Conservation (phyloP, 768 basidiomycete genomes). For the Podaxis pistillaris region DNA sequence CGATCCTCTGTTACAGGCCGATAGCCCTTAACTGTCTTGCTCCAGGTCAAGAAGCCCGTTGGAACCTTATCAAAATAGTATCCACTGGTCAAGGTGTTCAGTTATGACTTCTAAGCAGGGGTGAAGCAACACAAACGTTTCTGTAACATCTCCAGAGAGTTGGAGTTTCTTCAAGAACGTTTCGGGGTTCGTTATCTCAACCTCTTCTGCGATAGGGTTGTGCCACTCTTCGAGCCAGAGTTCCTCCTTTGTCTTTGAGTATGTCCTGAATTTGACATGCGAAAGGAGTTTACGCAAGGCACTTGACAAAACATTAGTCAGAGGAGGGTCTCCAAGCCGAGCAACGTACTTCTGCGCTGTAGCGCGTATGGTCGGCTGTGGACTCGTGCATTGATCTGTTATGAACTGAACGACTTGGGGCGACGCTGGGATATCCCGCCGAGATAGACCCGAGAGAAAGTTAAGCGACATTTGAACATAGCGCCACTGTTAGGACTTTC, state of each 20-base stretch:
- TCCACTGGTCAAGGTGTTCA: slow-evolving; percentile 27
- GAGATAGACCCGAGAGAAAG: slow-evolving; percentile 59
- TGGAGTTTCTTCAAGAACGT: slow-evolving; percentile 49
- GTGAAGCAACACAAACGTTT: slow-evolving; percentile 30
- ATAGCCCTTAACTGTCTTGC: slow-evolving; percentile 62
- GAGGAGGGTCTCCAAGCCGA: background rate
- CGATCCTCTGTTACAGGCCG: slow-evolving; percentile 33
- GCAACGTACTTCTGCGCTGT: slow-evolving; percentile 57
- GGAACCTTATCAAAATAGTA: slow-evolving; percentile 70
- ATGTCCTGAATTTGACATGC: slow-evolving; percentile 50
- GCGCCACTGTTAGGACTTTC: slow-evolving; percentile 61
- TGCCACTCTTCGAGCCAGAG: slow-evolving; percentile 75
- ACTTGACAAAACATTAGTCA: slow-evolving; percentile 4
- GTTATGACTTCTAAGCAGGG: background rate
- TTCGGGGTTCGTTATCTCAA: slow-evolving; percentile 47
- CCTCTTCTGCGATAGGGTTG: slow-evolving; percentile 52
- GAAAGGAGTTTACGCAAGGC: slow-evolving; percentile 14
- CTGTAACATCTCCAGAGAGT: slow-evolving; percentile 23
- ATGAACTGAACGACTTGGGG: slow-evolving; percentile 61
- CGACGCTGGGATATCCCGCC: slow-evolving; percentile 56
- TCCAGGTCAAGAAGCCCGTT: slow-evolving; percentile 82
- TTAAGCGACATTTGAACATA: slow-evolving; percentile 71
- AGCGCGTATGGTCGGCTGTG: slow-evolving; percentile 66
- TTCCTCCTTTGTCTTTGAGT: slow-evolving; percentile 66
- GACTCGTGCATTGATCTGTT: slow-evolving; percentile 62